phyloP scores from a whole-genome alignment of 2,329 filamentous ascomycete species.

The Zymoseptoria pseudotritici region DNA sequence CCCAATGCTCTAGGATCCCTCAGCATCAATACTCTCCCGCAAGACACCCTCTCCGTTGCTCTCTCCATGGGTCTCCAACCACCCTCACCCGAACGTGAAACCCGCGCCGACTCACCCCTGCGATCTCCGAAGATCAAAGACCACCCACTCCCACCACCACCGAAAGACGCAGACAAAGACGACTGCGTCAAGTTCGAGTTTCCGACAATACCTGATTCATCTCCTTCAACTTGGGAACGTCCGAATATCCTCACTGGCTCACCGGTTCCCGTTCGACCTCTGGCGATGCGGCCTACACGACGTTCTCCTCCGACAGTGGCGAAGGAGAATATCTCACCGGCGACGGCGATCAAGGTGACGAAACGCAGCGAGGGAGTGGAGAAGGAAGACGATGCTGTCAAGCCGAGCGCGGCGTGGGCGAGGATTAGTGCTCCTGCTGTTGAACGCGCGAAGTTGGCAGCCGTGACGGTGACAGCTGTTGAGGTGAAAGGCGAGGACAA shows the following conservation, averaged over 20 bases:
- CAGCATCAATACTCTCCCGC: constrained; percentile 22
- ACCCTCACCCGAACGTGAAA: constrained; percentile 11
- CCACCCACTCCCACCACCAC: constrained; percentile 4
- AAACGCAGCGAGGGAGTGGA: neutral
- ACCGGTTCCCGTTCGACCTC: constrained; percentile 5
- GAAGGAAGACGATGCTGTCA: neutral
- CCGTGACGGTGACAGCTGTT: neutral
- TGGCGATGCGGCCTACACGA: neutral
- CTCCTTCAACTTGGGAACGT: constrained; percentile 4
- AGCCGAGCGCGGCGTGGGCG: neutral
- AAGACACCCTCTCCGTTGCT: constrained; percentile 8
- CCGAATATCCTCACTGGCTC: constrained; percentile 4
- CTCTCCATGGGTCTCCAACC: constrained; percentile 16
- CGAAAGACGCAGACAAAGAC: neutral
- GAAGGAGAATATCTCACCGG: neutral
- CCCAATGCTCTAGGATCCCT: constrained; percentile 24
- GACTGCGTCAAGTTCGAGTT: constrained; percentile 4
- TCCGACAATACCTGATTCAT: constrained; percentile 18
- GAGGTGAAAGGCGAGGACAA: neutral
- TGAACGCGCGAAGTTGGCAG: neutral
- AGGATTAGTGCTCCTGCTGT: neutral
- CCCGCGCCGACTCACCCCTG: constrained; percentile 15
- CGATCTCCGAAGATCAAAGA: constrained; percentile 9
- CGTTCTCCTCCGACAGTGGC: neutral
- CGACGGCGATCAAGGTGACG: neutral